Conservation (phyloP, 1,139 yeast species). For the Blastobotrys serpentis region DNA sequence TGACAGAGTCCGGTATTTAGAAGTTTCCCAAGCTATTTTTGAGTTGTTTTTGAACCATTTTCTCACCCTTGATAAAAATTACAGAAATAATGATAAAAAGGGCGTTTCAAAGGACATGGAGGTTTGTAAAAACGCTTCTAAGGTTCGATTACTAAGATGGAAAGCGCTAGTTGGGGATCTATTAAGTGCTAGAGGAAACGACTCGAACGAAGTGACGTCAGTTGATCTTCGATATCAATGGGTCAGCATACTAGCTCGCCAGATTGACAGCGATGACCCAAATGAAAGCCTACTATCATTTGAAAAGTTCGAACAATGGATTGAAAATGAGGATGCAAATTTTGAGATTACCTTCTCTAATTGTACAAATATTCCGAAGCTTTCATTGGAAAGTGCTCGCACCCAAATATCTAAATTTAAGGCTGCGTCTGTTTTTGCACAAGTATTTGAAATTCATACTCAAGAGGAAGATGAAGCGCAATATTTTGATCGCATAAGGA, state of each 20-base stretch:
- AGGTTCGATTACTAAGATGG: constrained; percentile 27
- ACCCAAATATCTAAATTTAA: constrained; percentile 65
- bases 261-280: constrained; percentile 37
- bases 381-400: constrained; percentile 52
- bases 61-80: constrained; percentile 15
- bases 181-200: constrained; percentile 9
- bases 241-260: constrained; percentile 43
- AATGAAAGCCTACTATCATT: constrained; percentile 32
- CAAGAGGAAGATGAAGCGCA: constrained; percentile 18
- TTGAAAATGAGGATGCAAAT: constrained; percentile 25
- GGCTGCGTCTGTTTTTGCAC: constrained; percentile 65
- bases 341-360: constrained; percentile 39
- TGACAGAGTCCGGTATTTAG: constrained; percentile 15
- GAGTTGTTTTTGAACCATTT: constrained; percentile 59
- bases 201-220: background rate
- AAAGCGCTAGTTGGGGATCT: constrained; percentile 26
- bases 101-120: constrained; percentile 38
- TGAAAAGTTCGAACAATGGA: constrained; percentile 22
- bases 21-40: constrained; percentile 42
- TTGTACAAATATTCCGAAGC: constrained; percentile 52
- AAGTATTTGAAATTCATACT: constrained; percentile 42
- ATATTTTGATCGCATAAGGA: constrained; percentile 35
- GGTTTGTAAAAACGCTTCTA: constrained; percentile 27
- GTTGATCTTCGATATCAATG: constrained; percentile 41
- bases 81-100: constrained; percentile 9